Evolutionary conservation across 2,329 filamentous ascomycete species (phyloP), one percentile per base, ranked within the genome.

Genomic region (Drechslera avenae): DNA sequence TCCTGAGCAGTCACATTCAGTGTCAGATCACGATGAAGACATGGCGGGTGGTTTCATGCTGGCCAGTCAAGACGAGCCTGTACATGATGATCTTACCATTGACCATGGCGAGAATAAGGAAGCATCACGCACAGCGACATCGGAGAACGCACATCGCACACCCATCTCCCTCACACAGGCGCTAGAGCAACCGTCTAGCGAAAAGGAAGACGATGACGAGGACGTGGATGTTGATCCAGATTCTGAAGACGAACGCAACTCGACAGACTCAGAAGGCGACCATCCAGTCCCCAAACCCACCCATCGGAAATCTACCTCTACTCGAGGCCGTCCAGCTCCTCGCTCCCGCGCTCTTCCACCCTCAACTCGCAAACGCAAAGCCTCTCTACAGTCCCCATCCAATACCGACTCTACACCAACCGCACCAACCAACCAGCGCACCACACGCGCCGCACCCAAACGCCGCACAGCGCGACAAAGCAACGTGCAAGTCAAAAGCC

Each of bases 81-180:
- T 64, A 62, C 43, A 62, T 17, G 46, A 60, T 18, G 68, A 69
- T 18, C 60, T 75, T 21, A 62, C 66, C 3, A 64, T 72, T 43
- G 68, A 74, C 36, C 56, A 66, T 16, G 67, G 63, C n/a, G 66
- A 72, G 9, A 45, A 62, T 31, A 33, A 46, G 17, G 33, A 46
- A 6, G 19, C 45, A 13, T 21, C 39, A 4, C 46, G 34, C 12
- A 51, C 26, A 10, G 12, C 45, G 6, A 31, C 44, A 2, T 55
- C 60, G 23, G 57, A 63, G 2, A 47, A 33, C 14, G 30, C 56
- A 4, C 56, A 64, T 39, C 66, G 62, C 39, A 68, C 60, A 3
- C 74, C 74, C 0, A 71, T 73, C 12, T 76, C 73, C 1, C 63
- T 76, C 1, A 64, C 68, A 10, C 65, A 72, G 1, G 61, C 69